phyloP scores from a whole-genome alignment of 495 filamentous ascomycete genomes.

The Ascobolus immersus region DNA sequence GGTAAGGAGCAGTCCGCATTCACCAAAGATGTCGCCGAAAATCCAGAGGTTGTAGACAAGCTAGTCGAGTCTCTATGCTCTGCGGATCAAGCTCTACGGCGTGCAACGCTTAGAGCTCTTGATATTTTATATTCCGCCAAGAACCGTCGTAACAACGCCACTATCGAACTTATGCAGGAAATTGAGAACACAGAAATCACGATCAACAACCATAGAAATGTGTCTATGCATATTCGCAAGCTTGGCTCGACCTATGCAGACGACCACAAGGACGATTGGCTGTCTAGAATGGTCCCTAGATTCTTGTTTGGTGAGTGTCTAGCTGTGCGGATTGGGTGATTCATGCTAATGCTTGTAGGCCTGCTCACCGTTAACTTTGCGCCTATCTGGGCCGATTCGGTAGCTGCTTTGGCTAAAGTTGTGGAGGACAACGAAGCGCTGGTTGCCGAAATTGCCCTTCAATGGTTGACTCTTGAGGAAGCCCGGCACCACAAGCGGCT shows the following conservation, averaged over 20 bases:
- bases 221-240: constrained; percentile 66
- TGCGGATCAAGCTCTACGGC: constrained; percentile 42
- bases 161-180: constrained; percentile 29
- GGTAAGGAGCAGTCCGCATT: too few relatives aligned
- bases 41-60: constrained; percentile 32
- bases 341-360: constrained; percentile 3
- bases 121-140: constrained; percentile 19
- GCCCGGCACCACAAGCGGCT: too few relatives aligned
- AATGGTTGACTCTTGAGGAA: constrained; percentile 31
- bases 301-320: constrained; percentile 48
- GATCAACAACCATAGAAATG: constrained; percentile 42
- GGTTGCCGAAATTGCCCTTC: constrained; percentile 47
- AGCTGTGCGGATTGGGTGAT: background rate
- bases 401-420: constrained; percentile 46
- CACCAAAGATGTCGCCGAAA: too few relatives aligned
- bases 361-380: constrained; percentile 58
- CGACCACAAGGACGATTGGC: constrained; percentile 30
- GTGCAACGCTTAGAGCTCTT: constrained; percentile 44
- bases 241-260: constrained; percentile 35
- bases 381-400: constrained; percentile 63
- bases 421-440: constrained; percentile 47
- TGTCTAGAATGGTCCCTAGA: constrained; percentile 43
- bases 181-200: constrained; percentile 55
- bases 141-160: constrained; percentile 16
- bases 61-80: constrained; percentile 46